A percentile compares a stretch with the other conserved stretches of the same genome.
phyloP scores from a whole-genome alignment of 495 filamentous ascomycete genomes.

The Penicillium coffeae region DNA sequence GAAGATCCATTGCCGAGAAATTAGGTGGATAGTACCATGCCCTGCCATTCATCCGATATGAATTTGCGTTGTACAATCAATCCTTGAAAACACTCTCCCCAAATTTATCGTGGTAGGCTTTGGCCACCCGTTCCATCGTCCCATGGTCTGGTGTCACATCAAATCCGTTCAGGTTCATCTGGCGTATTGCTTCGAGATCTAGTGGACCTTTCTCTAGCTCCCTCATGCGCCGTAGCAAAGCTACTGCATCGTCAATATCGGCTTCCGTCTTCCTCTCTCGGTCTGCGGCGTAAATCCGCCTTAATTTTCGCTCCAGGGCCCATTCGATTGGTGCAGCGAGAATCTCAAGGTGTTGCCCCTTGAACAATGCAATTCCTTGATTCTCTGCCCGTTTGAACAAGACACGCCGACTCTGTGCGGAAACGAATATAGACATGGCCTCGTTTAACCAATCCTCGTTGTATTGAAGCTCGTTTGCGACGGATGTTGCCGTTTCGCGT shows the following conservation, averaged over 20 bases:
- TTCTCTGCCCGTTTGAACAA: slow-evolving; percentile 22
- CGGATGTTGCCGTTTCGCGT: slow-evolving; percentile 12
- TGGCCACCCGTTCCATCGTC: slow-evolving; percentile 24
- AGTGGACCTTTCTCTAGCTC: slow-evolving; percentile 18
- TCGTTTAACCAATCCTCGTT: slow-evolving; percentile 28
- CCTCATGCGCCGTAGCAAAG: slow-evolving; percentile 22
- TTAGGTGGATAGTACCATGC: too few relatives aligned
- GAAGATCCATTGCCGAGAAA: too few relatives aligned
- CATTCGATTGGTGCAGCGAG: slow-evolving; percentile 31
- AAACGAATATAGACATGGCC: slow-evolving; percentile 27
- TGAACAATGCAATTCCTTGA: slow-evolving; percentile 26
- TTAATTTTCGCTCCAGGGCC: slow-evolving; percentile 31
- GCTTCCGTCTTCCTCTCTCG: background rate
- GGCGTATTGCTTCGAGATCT: slow-evolving; percentile 21
- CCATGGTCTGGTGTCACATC: slow-evolving; percentile 22
- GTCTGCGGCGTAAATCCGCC: slow-evolving; percentile 21
- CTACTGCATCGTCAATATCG: slow-evolving; percentile 28
- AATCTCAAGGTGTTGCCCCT: slow-evolving; percentile 17
- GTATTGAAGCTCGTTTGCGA: slow-evolving; percentile 14
- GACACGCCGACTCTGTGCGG: slow-evolving; percentile 10
- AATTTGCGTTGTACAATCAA: background rate
- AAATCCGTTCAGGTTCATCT: slow-evolving; percentile 23
- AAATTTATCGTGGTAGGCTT: slow-evolving; percentile 18
- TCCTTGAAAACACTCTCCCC: slow-evolving; percentile 16
- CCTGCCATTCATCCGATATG: too few relatives aligned